Evolutionary conservation across 108 stramenopile species (phyloP).

Genomic region (Cyclotella baltica): DNA sequence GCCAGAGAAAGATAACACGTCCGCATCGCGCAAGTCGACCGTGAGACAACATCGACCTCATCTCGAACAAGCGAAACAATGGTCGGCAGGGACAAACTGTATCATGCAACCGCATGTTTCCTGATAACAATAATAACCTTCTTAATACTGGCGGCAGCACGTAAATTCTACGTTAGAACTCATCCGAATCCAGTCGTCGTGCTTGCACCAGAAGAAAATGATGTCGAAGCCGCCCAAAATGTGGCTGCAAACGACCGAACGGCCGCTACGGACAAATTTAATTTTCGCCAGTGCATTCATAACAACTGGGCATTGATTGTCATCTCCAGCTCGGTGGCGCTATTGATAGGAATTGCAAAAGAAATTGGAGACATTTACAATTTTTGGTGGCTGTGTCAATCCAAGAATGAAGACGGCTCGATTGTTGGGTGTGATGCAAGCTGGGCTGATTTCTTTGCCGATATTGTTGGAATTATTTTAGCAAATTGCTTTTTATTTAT

Average conservation of each 20-base stretch:
- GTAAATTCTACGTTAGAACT: not conserved
- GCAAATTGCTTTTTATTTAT: slow-evolving; percentile 11
- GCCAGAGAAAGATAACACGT: no score
- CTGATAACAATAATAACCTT: not conserved
- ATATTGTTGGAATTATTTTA: slow-evolving; percentile 26
- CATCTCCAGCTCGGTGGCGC: slow-evolving; percentile 15
- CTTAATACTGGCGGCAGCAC: not conserved
- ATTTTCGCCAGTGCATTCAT: not conserved
- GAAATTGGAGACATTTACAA: slow-evolving; percentile 34
- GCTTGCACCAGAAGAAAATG: not conserved
- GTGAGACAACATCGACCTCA: not conserved
- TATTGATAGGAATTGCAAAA: slow-evolving; percentile 25
- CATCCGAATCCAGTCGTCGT: not conserved
- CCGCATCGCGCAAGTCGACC: no score
- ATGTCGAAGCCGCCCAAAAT: slow-evolving; percentile 13
- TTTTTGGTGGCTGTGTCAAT: slow-evolving; percentile 20
- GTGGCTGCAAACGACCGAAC: not conserved
- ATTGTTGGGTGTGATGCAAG: slow-evolving; percentile 25
- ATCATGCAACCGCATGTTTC: slow-evolving; percentile 1
- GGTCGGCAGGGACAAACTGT: slow-evolving; percentile 4
- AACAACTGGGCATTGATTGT: not conserved
- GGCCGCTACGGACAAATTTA: not conserved
- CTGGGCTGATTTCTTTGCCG: slow-evolving; percentile 38
- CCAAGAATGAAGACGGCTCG: slow-evolving; percentile 9
- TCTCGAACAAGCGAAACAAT: not conserved